These are phyloP conservation scores for Styphnolobium japonicum DNA, from an alignment of 306 rosid species.

Conservation along the genomic window DNA sequence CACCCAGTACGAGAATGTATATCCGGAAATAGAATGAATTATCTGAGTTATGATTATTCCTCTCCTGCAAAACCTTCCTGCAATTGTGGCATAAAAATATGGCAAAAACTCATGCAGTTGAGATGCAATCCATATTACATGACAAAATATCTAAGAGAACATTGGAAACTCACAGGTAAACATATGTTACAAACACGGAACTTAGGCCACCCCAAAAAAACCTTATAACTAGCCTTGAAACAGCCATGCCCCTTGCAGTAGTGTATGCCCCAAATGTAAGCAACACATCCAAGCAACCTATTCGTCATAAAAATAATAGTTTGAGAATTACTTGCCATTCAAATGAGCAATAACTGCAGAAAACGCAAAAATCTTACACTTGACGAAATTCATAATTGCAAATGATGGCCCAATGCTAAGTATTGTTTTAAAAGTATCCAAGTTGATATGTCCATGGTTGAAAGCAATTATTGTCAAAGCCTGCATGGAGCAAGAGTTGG, in stretches of 20 bases:
- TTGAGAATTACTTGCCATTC: slow-evolving; percentile 1
- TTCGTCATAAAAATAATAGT: slow-evolving; percentile 24
- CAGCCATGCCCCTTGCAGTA: slow-evolving; percentile 96
- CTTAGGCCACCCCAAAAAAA: slow-evolving; percentile 89
- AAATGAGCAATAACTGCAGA: slow-evolving; percentile 14
- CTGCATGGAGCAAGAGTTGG: slow-evolving; percentile 42
- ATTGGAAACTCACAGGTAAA: slow-evolving; percentile 68
- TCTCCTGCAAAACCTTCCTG: slow-evolving; percentile 96
- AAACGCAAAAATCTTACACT: slow-evolving; percentile 53
- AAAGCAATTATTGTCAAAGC: slow-evolving; percentile 87
- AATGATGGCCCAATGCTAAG: slow-evolving; percentile 93
- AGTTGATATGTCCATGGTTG: slow-evolving; percentile 46
- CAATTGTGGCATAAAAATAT: slow-evolving; percentile 28
- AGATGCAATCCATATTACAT: neutral
- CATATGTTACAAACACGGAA: slow-evolving; percentile 67
- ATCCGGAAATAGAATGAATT: slow-evolving; percentile 87
- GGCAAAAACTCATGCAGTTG: neutral
- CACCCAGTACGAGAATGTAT: slow-evolving; percentile 80
- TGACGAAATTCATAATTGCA: slow-evolving; percentile 80
- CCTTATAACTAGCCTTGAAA: slow-evolving; percentile 88
- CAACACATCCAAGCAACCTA: slow-evolving; percentile 80
- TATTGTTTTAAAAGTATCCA: slow-evolving; percentile 63
- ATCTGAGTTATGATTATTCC: slow-evolving; percentile 52
- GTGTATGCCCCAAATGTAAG: slow-evolving; percentile 95
- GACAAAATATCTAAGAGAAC: neutral